A percentile compares a stretch with the other conserved stretches of the same genome.
phyloP scores from a whole-genome alignment of 805 yeast genomes.

The Wickerhamomyces pijperi region DNA sequence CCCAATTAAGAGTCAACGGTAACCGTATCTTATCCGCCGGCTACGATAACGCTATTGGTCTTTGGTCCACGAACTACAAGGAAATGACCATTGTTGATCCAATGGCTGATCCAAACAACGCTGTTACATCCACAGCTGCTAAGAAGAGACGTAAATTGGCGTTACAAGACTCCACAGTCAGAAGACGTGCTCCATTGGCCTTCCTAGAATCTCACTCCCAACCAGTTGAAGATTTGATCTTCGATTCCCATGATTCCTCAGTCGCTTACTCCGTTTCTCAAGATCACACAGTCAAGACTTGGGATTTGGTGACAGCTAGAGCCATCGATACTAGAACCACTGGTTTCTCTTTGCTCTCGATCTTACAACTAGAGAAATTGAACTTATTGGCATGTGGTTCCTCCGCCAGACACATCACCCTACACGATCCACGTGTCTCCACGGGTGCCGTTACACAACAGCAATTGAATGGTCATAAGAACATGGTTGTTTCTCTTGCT shows the following conservation, averaged over 20 bases:
- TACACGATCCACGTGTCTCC: conserved; percentile 80
- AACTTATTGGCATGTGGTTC: conserved; percentile 87
- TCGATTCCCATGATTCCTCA: conserved; percentile 60
- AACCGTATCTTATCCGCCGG: conserved; percentile 75
- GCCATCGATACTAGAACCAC: conserved; percentile 84
- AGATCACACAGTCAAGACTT: conserved; percentile 89
- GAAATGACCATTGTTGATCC: conserved; percentile 64
- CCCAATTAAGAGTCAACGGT: conserved; percentile 43
- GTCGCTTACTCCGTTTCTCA: conserved; percentile 93
- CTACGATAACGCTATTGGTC: conserved; percentile 65
- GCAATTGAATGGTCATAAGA: conserved; percentile 81
- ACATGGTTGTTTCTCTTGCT: conserved; percentile 75
- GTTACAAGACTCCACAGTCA: conserved; percentile 58
- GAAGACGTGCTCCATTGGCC: conserved; percentile 75
- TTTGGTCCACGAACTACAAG: conserved; percentile 83
- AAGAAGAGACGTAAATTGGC: conserved; percentile 82
- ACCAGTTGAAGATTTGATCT: conserved; percentile 79
- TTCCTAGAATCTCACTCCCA: conserved; percentile 71
- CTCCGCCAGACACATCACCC: conserved; percentile 90
- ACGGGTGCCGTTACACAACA: conserved; percentile 51
- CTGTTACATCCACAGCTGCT: conserved; percentile 62
- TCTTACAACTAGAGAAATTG: conserved; percentile 54
- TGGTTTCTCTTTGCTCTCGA: conserved; percentile 71
- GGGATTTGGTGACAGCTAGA: conserved; percentile 86
- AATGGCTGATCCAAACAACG: conserved; percentile 32